These are phyloP conservation scores for Trypanosoma caninum DNA, from an alignment of 208 protist genomes.

Conservation along the genomic window DNA sequence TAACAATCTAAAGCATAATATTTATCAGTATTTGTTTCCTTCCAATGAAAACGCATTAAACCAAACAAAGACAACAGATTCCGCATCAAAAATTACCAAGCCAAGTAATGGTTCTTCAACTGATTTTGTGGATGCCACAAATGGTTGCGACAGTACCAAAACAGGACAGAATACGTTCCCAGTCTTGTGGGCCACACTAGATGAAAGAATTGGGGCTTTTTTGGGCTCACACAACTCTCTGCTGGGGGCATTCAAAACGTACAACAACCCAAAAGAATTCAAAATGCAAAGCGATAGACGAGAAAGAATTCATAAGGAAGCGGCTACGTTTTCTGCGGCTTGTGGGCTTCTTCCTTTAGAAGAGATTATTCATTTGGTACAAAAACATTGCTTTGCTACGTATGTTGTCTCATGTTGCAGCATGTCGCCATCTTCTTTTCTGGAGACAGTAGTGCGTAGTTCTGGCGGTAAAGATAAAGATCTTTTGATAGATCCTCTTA, in stretches of 20 bases:
- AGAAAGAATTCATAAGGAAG: slow-evolving; percentile 6
- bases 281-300: slow-evolving; percentile 7
- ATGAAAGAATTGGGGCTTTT: slow-evolving; percentile 29
- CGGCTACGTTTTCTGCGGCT: slow-evolving; percentile 36
- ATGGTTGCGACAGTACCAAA: not conserved
- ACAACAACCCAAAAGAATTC: not conserved
- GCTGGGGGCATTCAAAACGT: slow-evolving; percentile 32
- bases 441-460: slow-evolving; percentile 29
- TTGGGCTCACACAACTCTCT: slow-evolving; percentile 53
- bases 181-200: slow-evolving; percentile 42
- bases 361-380: slow-evolving; percentile 43
- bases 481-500: slow-evolving; percentile 22
- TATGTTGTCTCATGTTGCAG: slow-evolving; percentile 79
- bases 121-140: not conserved
- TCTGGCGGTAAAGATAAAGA: not conserved
- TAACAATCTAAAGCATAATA: slow-evolving; percentile 54
- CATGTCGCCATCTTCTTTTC: slow-evolving; percentile 51
- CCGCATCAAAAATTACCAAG: not conserved
- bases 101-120: not conserved
- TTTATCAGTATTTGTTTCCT: slow-evolving; percentile 44
- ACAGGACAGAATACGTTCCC: slow-evolving; percentile 11
- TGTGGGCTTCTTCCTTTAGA: slow-evolving; percentile 59
- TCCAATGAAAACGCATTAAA: not conserved
- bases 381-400: slow-evolving; percentile 66
- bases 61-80: not conserved